Conservation (phyloP, 805 yeast genomes). For the Sungouiella blattae region DNA sequence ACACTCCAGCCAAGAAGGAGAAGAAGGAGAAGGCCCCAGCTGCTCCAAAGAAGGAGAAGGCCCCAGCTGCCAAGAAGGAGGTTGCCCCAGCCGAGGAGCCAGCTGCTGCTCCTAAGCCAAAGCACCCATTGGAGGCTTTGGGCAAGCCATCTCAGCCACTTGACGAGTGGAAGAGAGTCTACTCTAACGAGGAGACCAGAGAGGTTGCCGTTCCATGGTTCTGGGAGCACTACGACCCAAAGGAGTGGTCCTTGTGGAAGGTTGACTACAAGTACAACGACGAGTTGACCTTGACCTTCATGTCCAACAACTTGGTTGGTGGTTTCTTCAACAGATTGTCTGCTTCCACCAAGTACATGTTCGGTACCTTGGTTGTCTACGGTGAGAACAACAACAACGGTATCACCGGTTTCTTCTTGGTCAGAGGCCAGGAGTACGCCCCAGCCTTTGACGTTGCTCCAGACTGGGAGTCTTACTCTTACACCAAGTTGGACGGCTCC, state of each 20-base stretch:
- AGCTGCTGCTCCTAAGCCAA: conserved; percentile 68
- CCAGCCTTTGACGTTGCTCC: conserved; percentile 99
- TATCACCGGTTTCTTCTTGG: conserved; percentile 89
- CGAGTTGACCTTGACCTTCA: conserved; percentile 93
- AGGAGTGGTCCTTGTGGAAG: conserved; percentile 93
- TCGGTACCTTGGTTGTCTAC: conserved; percentile 90
- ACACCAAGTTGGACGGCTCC: conserved; percentile 77
- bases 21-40: conserved; percentile 49
- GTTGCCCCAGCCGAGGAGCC: conserved; percentile 36
- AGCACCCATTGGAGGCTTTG: conserved; percentile 86
- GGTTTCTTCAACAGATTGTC: conserved; percentile 95
- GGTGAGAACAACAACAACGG: conserved; percentile 99
- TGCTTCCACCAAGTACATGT: conserved; percentile 90
- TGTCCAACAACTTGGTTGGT: conserved; percentile 97
- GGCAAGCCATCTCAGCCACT: conserved; percentile 67
- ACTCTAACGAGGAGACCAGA: conserved; percentile 97
- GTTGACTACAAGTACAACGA: conserved; percentile 97
- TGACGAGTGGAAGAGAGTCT: conserved; percentile 94
- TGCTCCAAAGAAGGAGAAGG: conserved; percentile 28
- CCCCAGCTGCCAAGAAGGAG: conserved; percentile 28
- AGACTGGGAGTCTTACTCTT: conserved; percentile 94
- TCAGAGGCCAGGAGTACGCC: conserved; percentile 86
- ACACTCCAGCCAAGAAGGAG: conserved; percentile 65
- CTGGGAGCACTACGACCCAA: conserved; percentile 87
- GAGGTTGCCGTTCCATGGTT: conserved; percentile 93